Base-by-base conservation (phyloP, 2,329 filamentous ascomycete species). In the Trichoderma endophyticum region DNA sequence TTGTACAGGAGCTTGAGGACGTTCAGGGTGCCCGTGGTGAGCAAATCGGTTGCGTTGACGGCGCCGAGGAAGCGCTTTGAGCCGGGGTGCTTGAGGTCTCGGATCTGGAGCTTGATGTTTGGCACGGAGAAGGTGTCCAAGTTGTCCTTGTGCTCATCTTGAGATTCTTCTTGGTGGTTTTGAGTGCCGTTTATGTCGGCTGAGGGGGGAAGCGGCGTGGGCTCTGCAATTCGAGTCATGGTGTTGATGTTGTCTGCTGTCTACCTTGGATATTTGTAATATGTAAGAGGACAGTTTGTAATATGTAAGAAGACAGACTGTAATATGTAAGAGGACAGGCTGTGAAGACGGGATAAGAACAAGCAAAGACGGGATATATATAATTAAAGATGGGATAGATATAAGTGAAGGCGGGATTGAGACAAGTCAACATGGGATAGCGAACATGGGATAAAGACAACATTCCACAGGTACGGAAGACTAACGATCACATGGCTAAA, bases 1-100 rank as follows among this genome's bases (percentile, higher is more conserved):
- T 78, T 76, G 80, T 98, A 98, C 34, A 98, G 89, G 30, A 90
- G 87, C 34, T 84, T 83, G 63, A 96, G 87, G 18, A 98, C 93
- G 74, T 88, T 87, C 64, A 86, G 80, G 36, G 95, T 87, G 71
- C 92, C 90, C 14, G 83, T 81, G 67, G 88, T 82, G 57, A 97
- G 84, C 66, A 91, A 87, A 21, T 85, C 82, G 48, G 89, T 83
- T 69, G 91, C 86, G 78, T 93, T 87, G 74, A 94, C 83, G 51
- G 90, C 83, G 66, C 82, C 81, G 72, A 97, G 88, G 81, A 97
- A 97, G 73, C 89, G 83, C 36, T 83, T 79, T 6, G 91, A 83
- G 71, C 92, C 93, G 1, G 87, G 81, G 81, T 90, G 87, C 68
- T 79, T 78, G 72, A 91, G 82, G 77, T 91, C 88, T 63, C 86